Base-by-base conservation (phyloP, 129 eudicot species). In the Scalesia atractyloides region DNA sequence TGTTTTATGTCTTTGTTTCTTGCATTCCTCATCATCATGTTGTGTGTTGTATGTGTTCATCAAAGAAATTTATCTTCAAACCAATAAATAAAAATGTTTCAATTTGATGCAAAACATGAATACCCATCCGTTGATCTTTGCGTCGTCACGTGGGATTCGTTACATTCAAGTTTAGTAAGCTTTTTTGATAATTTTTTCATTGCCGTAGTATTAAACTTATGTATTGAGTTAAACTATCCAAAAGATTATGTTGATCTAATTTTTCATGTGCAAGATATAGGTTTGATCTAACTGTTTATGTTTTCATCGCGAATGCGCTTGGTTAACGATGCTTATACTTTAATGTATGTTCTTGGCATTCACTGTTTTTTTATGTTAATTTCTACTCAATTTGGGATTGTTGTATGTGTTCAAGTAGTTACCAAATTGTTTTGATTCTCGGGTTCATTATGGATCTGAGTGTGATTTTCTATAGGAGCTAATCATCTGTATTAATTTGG, bases 391-490 rank as follows among this genome's bases (percentile, higher is more conserved):
- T 60, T 61, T 72, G 58, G 59, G 69, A 73, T 60, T 19, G 37
- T 60, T 73, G 17, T 72, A 48, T 72, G 17, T 58, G 67, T 60
- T 16, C 3, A 20, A 46, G 69, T 48, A 61, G 16, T 47, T 59
- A 76, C 9, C 50, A 46, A 24, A 44, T 43, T 66, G 49, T 17
- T 66, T 7, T 43, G 64, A 26, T 75, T 52, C 53, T 52, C 7
- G 73, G 73, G 78, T 70, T 79, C 48, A 65, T 49, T 7, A 70
- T 59, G 43, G 76, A 75, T 79, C 83, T 70, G 83, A 66, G 33
- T 52, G 0, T 30, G 19, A 17, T 33, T 61, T 46, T 41, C 17
- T 20, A 15, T 11, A 3, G 15, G 63, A 20, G 16, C 13, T 59
- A 59, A 26, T 26, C 18, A 59, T 24, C 39, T 57, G 12, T 10